Evolutionary conservation across 1,139 yeast genomes (phyloP).

Genomic region (Geotrichum carabidarum): DNA sequence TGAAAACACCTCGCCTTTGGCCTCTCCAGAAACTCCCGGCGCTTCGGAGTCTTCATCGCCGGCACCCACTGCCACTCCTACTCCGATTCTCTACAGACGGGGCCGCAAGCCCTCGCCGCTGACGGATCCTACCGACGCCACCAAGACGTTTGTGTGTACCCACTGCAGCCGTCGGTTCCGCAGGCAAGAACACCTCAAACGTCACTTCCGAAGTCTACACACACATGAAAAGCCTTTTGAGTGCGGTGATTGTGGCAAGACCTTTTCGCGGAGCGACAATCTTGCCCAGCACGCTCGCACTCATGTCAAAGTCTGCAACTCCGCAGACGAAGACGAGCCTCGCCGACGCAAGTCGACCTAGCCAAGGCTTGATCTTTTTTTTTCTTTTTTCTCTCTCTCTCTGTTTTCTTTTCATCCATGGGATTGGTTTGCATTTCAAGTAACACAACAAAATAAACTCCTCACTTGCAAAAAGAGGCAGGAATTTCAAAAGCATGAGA

Average conservation of each 20-base stretch:
- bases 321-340: neutral
- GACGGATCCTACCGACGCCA: conserved; percentile 24
- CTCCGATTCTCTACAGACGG: conserved; percentile 23
- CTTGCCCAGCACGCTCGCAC: conserved; percentile 69
- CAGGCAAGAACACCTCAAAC: conserved; percentile 72
- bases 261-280: conserved; percentile 71
- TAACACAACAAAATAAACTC: no score
- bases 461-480: no score
- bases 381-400: no score
- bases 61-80: neutral
- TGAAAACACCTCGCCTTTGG: neutral
- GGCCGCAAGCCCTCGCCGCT: conserved; percentile 33
- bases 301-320: conserved; percentile 35
- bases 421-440: no score
- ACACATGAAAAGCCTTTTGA: conserved; percentile 71
- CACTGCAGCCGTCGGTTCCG: conserved; percentile 46
- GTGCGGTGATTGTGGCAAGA: conserved; percentile 65
- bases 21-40: neutral
- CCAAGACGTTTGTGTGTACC: conserved; percentile 34
- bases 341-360: conserved; percentile 1
- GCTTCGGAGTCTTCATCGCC: neutral
- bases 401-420: no score
- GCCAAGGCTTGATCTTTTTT: no score
- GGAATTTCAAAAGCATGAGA: no score
- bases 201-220: conserved; percentile 65